Percentiles rank a stretch among this genome's conserved stretches.
phyloP scores from a whole-genome alignment of 306 rosid species.

The Glycyrrhiza uralensis region DNA sequence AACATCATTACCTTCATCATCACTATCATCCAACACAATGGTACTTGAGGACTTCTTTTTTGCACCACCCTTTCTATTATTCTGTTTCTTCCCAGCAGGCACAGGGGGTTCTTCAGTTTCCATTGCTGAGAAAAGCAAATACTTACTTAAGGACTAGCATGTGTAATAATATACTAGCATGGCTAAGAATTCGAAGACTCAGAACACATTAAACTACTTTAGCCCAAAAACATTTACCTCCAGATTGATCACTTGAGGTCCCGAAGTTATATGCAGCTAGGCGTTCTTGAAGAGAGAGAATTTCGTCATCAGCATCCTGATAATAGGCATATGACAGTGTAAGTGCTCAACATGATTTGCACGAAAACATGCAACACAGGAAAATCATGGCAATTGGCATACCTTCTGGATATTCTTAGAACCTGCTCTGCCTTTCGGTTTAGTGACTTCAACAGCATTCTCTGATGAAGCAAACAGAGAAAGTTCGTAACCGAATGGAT shows the following conservation, averaged over 20 bases:
- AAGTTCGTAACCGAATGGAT: neutral
- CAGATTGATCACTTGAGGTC: conserved; percentile 58
- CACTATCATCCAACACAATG: conserved; percentile 39
- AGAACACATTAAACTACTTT: neutral
- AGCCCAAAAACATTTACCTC: conserved; percentile 37
- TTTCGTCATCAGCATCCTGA: conserved; percentile 57
- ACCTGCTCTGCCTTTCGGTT: conserved; percentile 56
- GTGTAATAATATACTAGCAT: neutral
- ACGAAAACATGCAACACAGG: neutral
- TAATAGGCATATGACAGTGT: neutral
- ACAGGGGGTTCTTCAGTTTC: conserved; percentile 53
- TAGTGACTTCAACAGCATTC: conserved; percentile 48
- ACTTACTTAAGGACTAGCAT: neutral
- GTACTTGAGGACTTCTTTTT: conserved; percentile 48
- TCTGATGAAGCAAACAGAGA: conserved; percentile 29
- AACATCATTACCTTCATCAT: conserved; percentile 11
- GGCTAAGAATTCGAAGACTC: neutral
- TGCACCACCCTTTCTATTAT: conserved; percentile 45
- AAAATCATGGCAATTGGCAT: neutral
- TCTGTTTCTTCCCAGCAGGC: conserved; percentile 48
- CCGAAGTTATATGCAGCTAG: conserved; percentile 87
- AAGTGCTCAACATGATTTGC: neutral
- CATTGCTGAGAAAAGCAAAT: conserved; percentile 34
- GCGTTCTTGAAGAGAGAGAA: conserved; percentile 80
- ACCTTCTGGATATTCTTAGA: conserved; percentile 63